Percentiles rank a stretch among this genome's conserved stretches.
phyloP scores from a whole-genome alignment of 306 rosid species.

The Adenanthera pavonina region DNA sequence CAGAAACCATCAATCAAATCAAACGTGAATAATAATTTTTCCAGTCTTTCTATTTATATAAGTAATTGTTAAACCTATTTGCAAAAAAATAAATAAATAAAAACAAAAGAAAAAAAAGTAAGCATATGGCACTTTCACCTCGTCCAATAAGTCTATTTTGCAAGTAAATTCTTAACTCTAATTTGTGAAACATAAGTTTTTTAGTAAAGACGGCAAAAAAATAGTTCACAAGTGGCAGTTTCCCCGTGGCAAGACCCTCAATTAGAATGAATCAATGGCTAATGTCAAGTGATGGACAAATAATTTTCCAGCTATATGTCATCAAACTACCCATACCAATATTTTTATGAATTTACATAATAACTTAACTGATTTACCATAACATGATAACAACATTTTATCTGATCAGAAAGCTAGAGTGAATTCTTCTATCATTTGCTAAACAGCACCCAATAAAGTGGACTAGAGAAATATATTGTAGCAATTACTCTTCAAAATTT shows the following conservation, averaged over 20 bases:
- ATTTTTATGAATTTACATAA: neutral
- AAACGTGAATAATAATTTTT: constrained; percentile 8
- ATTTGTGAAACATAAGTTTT: constrained; percentile 18
- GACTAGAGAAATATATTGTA: neutral
- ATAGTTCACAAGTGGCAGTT: neutral
- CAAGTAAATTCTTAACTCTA: constrained; percentile 20
- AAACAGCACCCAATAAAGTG: neutral
- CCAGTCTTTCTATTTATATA: neutral
- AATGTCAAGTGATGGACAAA: neutral
- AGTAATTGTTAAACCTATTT: constrained; percentile 27
- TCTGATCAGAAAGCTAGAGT: neutral
- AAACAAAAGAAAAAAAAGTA: neutral
- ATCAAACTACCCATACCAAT: neutral
- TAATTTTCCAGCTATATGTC: constrained; percentile 6
- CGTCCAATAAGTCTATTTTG: neutral
- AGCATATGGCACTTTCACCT: neutral
- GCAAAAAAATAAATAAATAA: neutral
- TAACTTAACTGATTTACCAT: neutral
- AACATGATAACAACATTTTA: neutral
- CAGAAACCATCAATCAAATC: constrained; percentile 38
- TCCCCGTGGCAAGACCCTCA: neutral
- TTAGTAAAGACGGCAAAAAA: constrained; percentile 19
- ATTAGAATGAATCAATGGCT: neutral
- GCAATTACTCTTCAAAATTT: constrained; percentile 4
- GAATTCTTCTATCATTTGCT: neutral